Conservation (phyloP, 2,329 filamentous ascomycete genomes). For the Aspergillus bombycis region DNA sequence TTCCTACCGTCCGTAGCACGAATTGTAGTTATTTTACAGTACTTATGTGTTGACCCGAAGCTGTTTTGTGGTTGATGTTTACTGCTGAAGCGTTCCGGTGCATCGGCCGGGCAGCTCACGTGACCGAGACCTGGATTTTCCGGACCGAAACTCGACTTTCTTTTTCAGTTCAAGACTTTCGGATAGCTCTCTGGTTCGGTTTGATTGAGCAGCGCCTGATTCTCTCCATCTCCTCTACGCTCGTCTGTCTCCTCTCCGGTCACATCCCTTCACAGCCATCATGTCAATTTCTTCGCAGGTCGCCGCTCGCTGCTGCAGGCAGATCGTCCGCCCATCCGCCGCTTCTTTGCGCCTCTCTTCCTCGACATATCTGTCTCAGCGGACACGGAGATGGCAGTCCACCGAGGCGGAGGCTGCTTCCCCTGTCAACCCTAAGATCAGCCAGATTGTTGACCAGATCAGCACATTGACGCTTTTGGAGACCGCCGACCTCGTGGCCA, state of each 20-base stretch:
- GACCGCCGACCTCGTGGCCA: slow-evolving; percentile 92
- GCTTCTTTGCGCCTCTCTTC: slow-evolving; percentile 43
- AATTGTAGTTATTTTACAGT: neutral
- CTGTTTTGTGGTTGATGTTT: neutral
- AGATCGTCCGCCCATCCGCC: slow-evolving; percentile 44
- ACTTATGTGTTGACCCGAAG: neutral
- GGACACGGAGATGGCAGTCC: slow-evolving; percentile 79
- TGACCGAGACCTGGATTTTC: slow-evolving; percentile 37
- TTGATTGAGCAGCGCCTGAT: slow-evolving; percentile 7
- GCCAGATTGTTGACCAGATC: slow-evolving; percentile 95
- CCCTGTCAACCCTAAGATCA: slow-evolving; percentile 83
- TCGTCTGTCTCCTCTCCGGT: neutral
- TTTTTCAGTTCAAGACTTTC: slow-evolving; percentile 25
- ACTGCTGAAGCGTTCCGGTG: neutral
- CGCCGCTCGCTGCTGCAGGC: slow-evolving; percentile 48
- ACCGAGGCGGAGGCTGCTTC: slow-evolving; percentile 65
- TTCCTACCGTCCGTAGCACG: neutral
- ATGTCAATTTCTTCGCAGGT: slow-evolving; percentile 47
- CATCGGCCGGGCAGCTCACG: slow-evolving; percentile 23
- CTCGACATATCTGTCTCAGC: slow-evolving; percentile 43
- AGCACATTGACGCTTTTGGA: slow-evolving; percentile 96
- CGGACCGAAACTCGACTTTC: slow-evolving; percentile 32
- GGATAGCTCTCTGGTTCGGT: slow-evolving; percentile 16
- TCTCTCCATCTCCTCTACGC: slow-evolving; percentile 8
- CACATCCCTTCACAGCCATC: slow-evolving; percentile 20